Conservation (phyloP, 345 rosid species). For the Eucalyptus regnans region DNA sequence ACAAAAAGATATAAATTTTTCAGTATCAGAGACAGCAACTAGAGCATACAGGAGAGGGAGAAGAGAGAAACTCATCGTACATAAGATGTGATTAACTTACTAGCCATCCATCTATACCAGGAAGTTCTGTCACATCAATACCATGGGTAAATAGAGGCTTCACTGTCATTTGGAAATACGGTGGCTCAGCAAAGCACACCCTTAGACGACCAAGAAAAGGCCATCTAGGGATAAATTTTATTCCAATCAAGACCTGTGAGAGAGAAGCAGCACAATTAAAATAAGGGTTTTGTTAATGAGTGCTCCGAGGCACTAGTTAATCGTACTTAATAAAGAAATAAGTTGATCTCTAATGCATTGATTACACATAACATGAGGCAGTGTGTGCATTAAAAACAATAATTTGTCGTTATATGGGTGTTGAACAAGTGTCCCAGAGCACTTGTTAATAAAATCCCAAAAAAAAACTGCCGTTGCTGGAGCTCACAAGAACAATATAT, state of each 20-base stretch:
- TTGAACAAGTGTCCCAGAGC: neutral
- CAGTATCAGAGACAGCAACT: neutral
- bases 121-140: slow-evolving; percentile 80
- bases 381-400: neutral
- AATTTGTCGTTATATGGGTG: neutral
- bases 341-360: neutral
- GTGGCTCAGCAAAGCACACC: slow-evolving; percentile 96
- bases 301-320: neutral
- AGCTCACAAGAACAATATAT: neutral
- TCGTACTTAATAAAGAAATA: neutral
- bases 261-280: neutral
- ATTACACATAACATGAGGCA: neutral
- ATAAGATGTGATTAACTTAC: slow-evolving; percentile 30
- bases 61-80: neutral
- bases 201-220: slow-evolving; percentile 88
- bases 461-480: neutral
- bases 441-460: neutral
- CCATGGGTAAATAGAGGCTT: slow-evolving; percentile 80
- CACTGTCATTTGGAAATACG: slow-evolving; percentile 92
- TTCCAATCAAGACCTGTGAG: slow-evolving; percentile 79
- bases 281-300: neutral
- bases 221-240: slow-evolving; percentile 78
- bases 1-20: neutral
- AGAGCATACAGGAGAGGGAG: neutral
- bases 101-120: slow-evolving; percentile 98